Evolutionary conservation across 805 yeast species (phyloP).

Genomic region (Starmerella tilneyi): DNA sequence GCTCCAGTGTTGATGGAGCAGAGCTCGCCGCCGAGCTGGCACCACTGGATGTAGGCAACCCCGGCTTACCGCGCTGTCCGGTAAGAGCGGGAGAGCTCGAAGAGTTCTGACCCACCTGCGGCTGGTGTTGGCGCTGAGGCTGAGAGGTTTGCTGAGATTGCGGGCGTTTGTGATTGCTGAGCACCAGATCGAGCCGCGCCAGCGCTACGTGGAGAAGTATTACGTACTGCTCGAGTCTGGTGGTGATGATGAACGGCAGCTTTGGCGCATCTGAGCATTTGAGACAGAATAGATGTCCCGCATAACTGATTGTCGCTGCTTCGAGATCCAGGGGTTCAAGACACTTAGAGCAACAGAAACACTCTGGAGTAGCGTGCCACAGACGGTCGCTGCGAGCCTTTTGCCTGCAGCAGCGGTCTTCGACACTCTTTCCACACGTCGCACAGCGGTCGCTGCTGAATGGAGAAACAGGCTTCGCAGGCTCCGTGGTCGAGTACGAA

Average conservation of each 20-base stretch:
- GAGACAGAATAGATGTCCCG: not conserved
- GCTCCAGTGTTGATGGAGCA: constrained; percentile 36
- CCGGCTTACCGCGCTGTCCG: not conserved
- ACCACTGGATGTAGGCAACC: not conserved
- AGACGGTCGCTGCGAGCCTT: constrained; percentile 42
- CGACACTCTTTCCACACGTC: constrained; percentile 64
- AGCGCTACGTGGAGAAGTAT: constrained; percentile 76
- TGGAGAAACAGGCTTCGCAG: constrained; percentile 31
- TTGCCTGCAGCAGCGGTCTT: constrained; percentile 57
- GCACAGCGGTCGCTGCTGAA: constrained; percentile 64
- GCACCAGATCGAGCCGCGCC: constrained; percentile 46
- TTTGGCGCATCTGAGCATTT: not conserved
- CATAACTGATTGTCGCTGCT: constrained; percentile 8
- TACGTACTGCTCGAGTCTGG: constrained; percentile 62
- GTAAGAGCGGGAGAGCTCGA: constrained; percentile 5
- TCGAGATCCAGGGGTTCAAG: constrained; percentile 8
- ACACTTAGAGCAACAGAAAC: constrained; percentile 50
- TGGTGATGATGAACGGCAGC: constrained; percentile 45
- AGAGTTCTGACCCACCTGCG: not conserved
- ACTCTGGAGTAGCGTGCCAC: constrained; percentile 59
- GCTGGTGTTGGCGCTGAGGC: not conserved
- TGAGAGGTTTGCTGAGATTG: constrained; percentile 11
- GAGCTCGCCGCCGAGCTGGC: not conserved
- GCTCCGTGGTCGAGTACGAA: constrained; percentile 41
- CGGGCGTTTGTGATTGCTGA: constrained; percentile 23